A percentile compares a stretch with the other conserved stretches of the same genome.
phyloP scores from a whole-genome alignment of 768 basidiomycete genomes.

The Lactarius tabidus region DNA sequence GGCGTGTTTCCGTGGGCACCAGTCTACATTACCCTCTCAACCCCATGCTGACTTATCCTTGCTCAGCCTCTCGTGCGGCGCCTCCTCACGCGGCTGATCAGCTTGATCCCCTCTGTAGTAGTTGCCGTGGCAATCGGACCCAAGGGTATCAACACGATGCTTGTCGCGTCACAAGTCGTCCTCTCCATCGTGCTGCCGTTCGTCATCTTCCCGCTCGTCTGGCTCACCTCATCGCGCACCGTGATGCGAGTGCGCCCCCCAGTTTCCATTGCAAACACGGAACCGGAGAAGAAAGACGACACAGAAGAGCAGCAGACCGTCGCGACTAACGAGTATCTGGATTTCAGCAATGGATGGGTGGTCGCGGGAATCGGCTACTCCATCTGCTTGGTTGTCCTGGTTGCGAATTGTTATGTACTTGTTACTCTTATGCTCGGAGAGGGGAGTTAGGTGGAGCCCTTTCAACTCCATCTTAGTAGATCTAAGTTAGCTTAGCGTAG shows the following conservation, averaged over 20 bases:
- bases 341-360: conserved; percentile 60
- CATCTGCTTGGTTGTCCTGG: conserved; percentile 62
- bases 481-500: too few relatives aligned
- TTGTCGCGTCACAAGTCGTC: conserved; percentile 84
- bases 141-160: conserved; percentile 65
- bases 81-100: conserved; percentile 75
- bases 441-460: conserved; percentile 11
- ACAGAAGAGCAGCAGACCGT: conserved; percentile 25
- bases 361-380: conserved; percentile 46
- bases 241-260: conserved; percentile 58
- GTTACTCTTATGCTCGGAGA: conserved; percentile 49
- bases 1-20: conserved; percentile 67
- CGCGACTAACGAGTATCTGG: conserved; percentile 38
- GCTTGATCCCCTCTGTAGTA: conserved; percentile 76
- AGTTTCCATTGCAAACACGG: background rate
- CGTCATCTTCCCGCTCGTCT: conserved; percentile 77
- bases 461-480: background rate
- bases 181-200: conserved; percentile 83
- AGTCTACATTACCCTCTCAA: conserved; percentile 23
- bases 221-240: conserved; percentile 57
- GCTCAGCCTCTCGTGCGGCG: conserved; percentile 68
- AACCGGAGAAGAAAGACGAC: background rate
- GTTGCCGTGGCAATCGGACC: conserved; percentile 73
- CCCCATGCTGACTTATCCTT: conserved; percentile 20
- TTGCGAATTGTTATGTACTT: conserved; percentile 77